Percentiles rank a stretch among this genome's conserved stretches.
phyloP scores from a whole-genome alignment of 306 rosid genomes.

The Benincasa hispida region DNA sequence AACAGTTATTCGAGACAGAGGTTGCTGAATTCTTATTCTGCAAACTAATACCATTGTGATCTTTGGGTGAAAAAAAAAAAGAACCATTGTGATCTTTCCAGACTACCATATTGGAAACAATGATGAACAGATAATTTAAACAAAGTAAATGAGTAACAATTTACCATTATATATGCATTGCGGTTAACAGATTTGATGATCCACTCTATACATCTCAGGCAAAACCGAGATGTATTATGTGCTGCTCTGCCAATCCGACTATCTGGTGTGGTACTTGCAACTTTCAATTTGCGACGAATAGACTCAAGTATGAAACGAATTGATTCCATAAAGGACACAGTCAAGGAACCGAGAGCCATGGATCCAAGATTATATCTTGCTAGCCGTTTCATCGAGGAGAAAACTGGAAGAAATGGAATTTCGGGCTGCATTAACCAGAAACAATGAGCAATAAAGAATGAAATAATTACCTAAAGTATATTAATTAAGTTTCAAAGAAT shows the following conservation, averaged over 20 bases:
- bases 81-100: background rate
- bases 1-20: too few relatives aligned
- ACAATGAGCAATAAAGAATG: background rate
- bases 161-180: constrained; percentile 95
- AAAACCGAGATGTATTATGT: constrained; percentile 42
- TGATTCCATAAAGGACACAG: constrained; percentile 81
- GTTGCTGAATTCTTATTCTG: background rate
- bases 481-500: background rate
- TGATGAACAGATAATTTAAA: background rate
- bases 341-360: constrained; percentile 81
- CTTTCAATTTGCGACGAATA: constrained; percentile 74
- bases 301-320: constrained; percentile 82
- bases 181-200: constrained; percentile 83
- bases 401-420: constrained; percentile 86
- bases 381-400: constrained; percentile 80
- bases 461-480: background rate
- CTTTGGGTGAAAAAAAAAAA: too few relatives aligned
- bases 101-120: background rate
- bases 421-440: constrained; percentile 54
- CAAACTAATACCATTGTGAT: background rate
- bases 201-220: constrained; percentile 73
- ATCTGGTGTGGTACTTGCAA: constrained; percentile 34
- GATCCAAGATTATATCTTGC: constrained; percentile 80
- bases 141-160: background rate
- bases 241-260: constrained; percentile 55